phyloP scores from a whole-genome alignment of 352 stramenopile genomes.

The Halophytophthora polymorphica region DNA sequence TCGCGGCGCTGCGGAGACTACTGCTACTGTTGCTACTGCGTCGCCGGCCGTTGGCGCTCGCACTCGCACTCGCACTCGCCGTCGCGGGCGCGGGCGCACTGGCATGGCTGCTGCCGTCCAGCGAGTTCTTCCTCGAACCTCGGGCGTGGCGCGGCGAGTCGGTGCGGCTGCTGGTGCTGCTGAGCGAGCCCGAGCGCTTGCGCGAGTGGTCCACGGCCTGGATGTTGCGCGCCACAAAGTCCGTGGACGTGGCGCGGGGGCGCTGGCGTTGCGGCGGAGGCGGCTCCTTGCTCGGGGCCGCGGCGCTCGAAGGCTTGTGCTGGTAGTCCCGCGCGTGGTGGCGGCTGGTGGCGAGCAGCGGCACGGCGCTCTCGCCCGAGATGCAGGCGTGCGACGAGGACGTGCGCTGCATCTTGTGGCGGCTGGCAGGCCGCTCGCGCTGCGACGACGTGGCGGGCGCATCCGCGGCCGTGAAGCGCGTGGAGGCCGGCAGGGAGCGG shows the following conservation, averaged over 20 bases:
- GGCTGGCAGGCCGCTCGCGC: constrained; percentile 13
- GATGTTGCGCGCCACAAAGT: constrained; percentile 43
- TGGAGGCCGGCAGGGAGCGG: constrained; percentile 15
- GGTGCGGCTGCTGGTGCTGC: constrained; percentile 14
- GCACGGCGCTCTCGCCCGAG: constrained; percentile 14
- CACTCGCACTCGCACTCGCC: neutral
- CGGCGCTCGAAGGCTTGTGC: constrained; percentile 14
- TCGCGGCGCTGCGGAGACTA: constrained; percentile 13
- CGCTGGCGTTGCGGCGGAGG: constrained; percentile 16
- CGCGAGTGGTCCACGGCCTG: constrained; percentile 32
- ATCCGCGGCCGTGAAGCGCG: constrained; percentile 2
- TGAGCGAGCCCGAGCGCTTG: constrained; percentile 28
- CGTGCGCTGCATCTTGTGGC: constrained; percentile 45
- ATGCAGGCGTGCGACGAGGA: constrained; percentile 33
- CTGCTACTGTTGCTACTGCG: constrained; percentile 22
- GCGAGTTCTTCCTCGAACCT: constrained; percentile 27
- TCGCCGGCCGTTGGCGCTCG: constrained; percentile 12
- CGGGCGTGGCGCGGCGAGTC: constrained; percentile 25
- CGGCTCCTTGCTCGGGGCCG: constrained; percentile 5
- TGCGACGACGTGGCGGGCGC: constrained; percentile 3
- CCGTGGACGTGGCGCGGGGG: constrained; percentile 27
- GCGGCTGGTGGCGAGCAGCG: constrained; percentile 1
- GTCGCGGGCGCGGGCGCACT: neutral
- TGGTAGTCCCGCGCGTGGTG: constrained; percentile 21
- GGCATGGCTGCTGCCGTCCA: constrained; percentile 17